Evolutionary conservation across 192 early-diverging fungal species (phyloP).

Genomic region (Umbelopsis vinacea): DNA sequence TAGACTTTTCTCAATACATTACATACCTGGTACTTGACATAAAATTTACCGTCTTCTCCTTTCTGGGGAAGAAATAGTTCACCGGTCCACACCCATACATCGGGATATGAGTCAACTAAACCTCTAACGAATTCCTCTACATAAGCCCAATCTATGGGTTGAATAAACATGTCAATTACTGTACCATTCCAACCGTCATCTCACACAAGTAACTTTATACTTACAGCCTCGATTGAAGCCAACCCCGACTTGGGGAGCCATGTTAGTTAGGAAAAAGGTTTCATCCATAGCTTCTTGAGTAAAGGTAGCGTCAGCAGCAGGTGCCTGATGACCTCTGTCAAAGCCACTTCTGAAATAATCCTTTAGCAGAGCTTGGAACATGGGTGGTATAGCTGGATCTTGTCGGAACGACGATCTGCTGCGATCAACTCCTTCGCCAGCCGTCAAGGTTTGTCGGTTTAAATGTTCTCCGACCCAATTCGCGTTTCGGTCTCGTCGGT

Average conservation of each 20-base stretch:
- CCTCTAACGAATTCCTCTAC: conserved; percentile 54
- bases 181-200: neutral
- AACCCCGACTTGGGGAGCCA: conserved; percentile 37
- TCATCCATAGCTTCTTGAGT: conserved; percentile 59
- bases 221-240: conserved; percentile 64
- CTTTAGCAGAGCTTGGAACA: conserved; percentile 47
- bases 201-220: no score
- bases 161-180: neutral
- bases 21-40: conserved; percentile 74
- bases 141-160: conserved; percentile 54
- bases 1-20: no score
- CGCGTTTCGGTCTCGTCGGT: conserved; percentile 54
- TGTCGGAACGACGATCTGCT: conserved; percentile 52
- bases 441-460: conserved; percentile 13
- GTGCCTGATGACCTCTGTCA: conserved; percentile 66
- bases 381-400: conserved; percentile 46
- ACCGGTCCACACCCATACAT: conserved; percentile 63
- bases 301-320: conserved; percentile 56
- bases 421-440: conserved; percentile 38
- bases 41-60: conserved; percentile 70
- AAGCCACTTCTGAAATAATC: conserved; percentile 60
- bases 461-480: conserved; percentile 39
- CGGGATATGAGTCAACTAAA: conserved; percentile 49
- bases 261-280: conserved; percentile 51
- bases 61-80: conserved; percentile 60